Percentiles rank a stretch among this genome's conserved stretches.
Evolutionary conservation across 306 rosid species (phyloP).

Genomic region (Vigna reflexopilosa): DNA sequence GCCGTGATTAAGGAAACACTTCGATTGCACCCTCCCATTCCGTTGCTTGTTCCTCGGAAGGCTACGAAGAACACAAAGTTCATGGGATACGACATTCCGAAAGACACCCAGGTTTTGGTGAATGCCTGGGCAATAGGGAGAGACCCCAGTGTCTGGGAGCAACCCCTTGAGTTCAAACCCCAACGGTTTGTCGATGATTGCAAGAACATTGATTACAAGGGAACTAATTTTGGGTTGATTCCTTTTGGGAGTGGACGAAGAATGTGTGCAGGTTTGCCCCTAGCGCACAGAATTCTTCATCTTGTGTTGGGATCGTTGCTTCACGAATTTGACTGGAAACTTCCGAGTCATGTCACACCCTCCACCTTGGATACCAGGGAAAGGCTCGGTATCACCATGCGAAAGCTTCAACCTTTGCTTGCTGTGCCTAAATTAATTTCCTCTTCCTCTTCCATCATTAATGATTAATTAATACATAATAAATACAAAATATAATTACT

Average conservation of each 20-base stretch:
- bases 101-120: slow-evolving; percentile 62
- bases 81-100: slow-evolving; percentile 58
- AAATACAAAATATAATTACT: too few relatives aligned
- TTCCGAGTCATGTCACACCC: slow-evolving; percentile 40
- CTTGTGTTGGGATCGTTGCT: slow-evolving; percentile 54
- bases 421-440: slow-evolving; percentile 46
- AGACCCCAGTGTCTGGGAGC: slow-evolving; percentile 63
- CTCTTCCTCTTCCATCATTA: not conserved
- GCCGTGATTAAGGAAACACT: slow-evolving; percentile 59
- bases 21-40: slow-evolving; percentile 65
- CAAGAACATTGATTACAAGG: slow-evolving; percentile 47
- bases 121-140: slow-evolving; percentile 72
- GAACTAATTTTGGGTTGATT: slow-evolving; percentile 55
- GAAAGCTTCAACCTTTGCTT: slow-evolving; percentile 56
- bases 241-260: slow-evolving; percentile 64
- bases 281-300: slow-evolving; percentile 58
- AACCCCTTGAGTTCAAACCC: slow-evolving; percentile 52
- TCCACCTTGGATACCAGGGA: slow-evolving; percentile 59
- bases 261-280: slow-evolving; percentile 64
- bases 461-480: too few relatives aligned
- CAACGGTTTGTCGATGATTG: slow-evolving; percentile 55
- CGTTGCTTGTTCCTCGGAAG: slow-evolving; percentile 61
- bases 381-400: slow-evolving; percentile 48
- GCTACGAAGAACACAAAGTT: slow-evolving; percentile 49
- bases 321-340: slow-evolving; percentile 70